Conservation (phyloP, 805 yeast genomes). For the Nakazawaea wyomingensis region DNA sequence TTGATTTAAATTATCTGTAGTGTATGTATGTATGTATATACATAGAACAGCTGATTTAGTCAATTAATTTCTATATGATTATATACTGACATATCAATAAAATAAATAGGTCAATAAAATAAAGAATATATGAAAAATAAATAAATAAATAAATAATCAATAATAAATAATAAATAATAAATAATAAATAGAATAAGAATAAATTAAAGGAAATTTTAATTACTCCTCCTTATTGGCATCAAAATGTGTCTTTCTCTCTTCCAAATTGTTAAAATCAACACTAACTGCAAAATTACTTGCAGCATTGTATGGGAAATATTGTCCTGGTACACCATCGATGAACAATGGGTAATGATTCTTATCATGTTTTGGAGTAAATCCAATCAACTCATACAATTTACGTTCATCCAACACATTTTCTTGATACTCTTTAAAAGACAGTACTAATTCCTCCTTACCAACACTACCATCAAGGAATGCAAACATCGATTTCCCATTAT, state of each 20-base stretch:
- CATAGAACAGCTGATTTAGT: no score
- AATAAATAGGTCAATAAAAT: neutral
- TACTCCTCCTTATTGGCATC: slow-evolving; percentile 15
- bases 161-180: neutral
- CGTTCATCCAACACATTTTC: slow-evolving; percentile 2
- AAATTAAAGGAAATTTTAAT: neutral
- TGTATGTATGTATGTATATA: no score
- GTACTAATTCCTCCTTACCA: neutral
- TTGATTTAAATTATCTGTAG: no score
- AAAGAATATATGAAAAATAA: slow-evolving; percentile 3
- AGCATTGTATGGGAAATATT: slow-evolving; percentile 21
- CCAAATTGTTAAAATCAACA: slow-evolving; percentile 22
- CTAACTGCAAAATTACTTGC: slow-evolving; percentile 23
- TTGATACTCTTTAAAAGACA: neutral
- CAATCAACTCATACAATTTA: slow-evolving; percentile 9
- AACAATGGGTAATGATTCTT: slow-evolving; percentile 13
- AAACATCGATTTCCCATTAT: slow-evolving; percentile 25
- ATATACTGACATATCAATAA: no score
- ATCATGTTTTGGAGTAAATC: slow-evolving; percentile 13
- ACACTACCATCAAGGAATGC: neutral
- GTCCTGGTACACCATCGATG: slow-evolving; percentile 26
- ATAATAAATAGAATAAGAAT: neutral
- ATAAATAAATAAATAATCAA: slow-evolving; percentile 4
- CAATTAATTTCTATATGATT: no score
- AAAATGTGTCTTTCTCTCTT: slow-evolving; percentile 26